Base-by-base conservation (phyloP, 2,329 filamentous ascomycete species). In the Fusarium sambucinum region DNA sequence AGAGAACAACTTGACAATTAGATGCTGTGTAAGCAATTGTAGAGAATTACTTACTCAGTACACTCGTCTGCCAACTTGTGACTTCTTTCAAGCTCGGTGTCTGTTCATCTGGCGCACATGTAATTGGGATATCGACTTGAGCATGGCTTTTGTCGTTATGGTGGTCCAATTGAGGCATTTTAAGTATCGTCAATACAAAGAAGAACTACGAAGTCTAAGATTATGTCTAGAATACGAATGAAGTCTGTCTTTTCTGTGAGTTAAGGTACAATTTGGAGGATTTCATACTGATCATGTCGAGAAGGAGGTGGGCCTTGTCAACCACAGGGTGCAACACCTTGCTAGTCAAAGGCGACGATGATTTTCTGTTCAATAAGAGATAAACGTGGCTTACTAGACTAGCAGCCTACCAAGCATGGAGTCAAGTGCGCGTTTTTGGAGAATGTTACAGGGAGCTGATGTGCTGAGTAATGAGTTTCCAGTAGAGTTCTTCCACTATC, bases 1-100 rank as follows among this genome's bases (percentile, higher is more conserved):
- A 53, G 1, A 53, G 38, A 13, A 57, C n/a, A 7, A 57, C 55
- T 57, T 35, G 11, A 3, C 8, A 9, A 5, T 19, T 30, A 5
- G 41, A 12, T 10, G 4, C 17, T 2, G 6, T 3, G n/a, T n/a
- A n/a, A n/a, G n/a, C n/a, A n/a, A n/a, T n/a, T n/a, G 6, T 3
- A 16, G 2, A 2, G 10, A 16, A 9, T 5, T 3, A 14, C 46
- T 19, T 37, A 57, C 37, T 29, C 7, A 30, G 37, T 11, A 23
- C n/a, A 7, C 30, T 19, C 1, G 5, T 44, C 4, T 17, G 12
- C 55, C 47, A 53, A n/a, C 46, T 10, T 16, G n/a, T 35, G 1
- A 4, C 17, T 1, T 19, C 5, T 3, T 25, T 10, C 3, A n/a
- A 9, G 5, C 23, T 6, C 2, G 3, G 1, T 9, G 4, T 3